Conservation (phyloP, 2,329 filamentous ascomycete genomes). For the Pseudogymnoascus sp. region DNA sequence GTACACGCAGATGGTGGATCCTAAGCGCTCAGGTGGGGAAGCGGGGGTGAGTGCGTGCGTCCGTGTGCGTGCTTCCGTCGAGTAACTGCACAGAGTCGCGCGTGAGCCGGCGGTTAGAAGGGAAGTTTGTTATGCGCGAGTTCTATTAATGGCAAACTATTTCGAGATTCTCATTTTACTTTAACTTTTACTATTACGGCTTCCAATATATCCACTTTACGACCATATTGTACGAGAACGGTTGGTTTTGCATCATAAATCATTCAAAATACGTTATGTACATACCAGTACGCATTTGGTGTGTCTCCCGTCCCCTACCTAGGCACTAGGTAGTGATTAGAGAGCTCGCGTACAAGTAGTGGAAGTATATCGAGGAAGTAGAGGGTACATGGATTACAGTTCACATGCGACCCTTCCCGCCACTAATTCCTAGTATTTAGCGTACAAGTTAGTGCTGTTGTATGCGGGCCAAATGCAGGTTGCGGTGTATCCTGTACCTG, state of each 20-base stretch:
- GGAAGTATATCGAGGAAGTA: neutral
- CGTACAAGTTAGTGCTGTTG: neutral
- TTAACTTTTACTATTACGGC: neutral
- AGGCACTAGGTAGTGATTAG: neutral
- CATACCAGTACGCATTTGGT: neutral
- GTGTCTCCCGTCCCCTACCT: neutral
- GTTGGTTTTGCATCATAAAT: neutral
- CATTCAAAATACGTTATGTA: neutral
- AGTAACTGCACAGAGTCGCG: neutral
- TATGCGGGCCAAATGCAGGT: neutral
- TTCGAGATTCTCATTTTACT: neutral
- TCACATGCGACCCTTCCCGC: neutral
- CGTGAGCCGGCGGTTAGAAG: neutral
- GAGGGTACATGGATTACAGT: neutral
- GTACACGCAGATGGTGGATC: neutral
- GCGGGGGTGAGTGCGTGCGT: neutral
- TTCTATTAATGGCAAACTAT: neutral
- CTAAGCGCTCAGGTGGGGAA: slow-evolving; percentile 5
- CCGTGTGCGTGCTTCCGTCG: neutral
- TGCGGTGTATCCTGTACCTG: neutral
- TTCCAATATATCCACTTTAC: neutral
- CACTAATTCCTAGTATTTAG: neutral
- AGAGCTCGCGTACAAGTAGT: neutral
- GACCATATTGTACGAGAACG: neutral
- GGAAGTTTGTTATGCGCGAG: neutral